Evolutionary conservation across 2,329 filamentous ascomycete genomes (phyloP).

Genomic region (Nemania diffusa): DNA sequence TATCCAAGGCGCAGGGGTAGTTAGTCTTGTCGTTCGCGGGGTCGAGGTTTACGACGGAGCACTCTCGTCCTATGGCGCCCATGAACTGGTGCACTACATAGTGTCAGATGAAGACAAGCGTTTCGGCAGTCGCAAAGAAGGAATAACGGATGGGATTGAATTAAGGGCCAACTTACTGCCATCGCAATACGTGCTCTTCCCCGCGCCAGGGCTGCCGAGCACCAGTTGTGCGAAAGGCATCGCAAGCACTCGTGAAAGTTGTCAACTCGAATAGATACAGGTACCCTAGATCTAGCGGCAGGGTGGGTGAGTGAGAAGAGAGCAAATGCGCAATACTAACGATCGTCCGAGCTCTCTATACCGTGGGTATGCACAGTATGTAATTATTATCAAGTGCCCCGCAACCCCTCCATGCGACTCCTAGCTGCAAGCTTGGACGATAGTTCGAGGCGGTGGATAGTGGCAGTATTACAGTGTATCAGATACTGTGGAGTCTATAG

Average conservation of each 20-base stretch:
- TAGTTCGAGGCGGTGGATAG: slow-evolving; percentile 10
- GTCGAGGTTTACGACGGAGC: slow-evolving; percentile 95
- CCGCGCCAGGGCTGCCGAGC: slow-evolving; percentile 92
- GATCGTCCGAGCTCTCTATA: slow-evolving; percentile 1
- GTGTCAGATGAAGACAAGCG: slow-evolving; percentile 12
- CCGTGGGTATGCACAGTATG: slow-evolving; percentile 7
- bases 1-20: slow-evolving; percentile 90
- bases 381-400: slow-evolving; percentile 21
- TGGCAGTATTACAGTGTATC: slow-evolving; percentile 10
- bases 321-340: neutral
- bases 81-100: slow-evolving; percentile 91
- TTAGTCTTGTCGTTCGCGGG: slow-evolving; percentile 94
- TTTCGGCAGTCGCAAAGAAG: neutral
- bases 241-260: slow-evolving; percentile 13
- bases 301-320: neutral
- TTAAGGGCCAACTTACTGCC: slow-evolving; percentile 69
- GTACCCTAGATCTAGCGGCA: neutral
- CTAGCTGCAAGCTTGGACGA: neutral
- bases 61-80: slow-evolving; percentile 92
- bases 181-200: slow-evolving; percentile 98
- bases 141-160: neutral
- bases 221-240: slow-evolving; percentile 81
- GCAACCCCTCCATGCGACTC: slow-evolving; percentile 31
- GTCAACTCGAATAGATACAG: neutral
- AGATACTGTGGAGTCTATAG: neutral